Percentiles rank a stretch among this genome's conserved stretches.
Evolutionary conservation across 2,329 filamentous ascomycete species (phyloP).

Genomic region (Paecilomyces variotii): DNA sequence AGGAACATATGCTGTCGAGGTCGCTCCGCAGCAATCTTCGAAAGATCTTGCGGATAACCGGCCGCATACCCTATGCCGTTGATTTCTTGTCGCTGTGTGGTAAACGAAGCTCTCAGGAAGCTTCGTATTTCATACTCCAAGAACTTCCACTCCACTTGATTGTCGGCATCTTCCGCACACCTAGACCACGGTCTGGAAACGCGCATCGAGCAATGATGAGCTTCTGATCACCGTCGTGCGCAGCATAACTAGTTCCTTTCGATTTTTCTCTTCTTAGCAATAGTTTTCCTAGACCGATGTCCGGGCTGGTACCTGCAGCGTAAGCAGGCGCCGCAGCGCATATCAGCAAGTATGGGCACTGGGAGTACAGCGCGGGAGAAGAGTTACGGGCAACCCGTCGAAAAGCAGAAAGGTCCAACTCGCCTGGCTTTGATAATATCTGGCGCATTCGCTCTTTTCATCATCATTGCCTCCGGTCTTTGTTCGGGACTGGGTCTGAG

Average conservation of each 20-base stretch:
- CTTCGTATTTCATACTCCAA: neutral
- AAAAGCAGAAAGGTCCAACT: neutral
- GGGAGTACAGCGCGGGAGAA: neutral
- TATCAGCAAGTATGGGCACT: neutral
- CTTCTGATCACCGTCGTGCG: neutral
- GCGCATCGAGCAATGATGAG: neutral
- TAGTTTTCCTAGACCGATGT: neutral
- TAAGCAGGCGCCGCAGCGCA: neutral
- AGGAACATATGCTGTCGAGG: neutral
- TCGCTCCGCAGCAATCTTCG: neutral
- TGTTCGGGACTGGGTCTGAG: constrained; percentile 12
- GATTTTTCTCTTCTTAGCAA: neutral
- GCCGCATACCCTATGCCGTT: neutral
- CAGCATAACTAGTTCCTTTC: too few relatives aligned
- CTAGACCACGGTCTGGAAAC: neutral
- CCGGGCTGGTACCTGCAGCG: neutral
- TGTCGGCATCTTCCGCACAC: neutral
- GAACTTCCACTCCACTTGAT: neutral
- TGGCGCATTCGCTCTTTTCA: neutral
- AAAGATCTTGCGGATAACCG: neutral
- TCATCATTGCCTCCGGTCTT: constrained; percentile 9
- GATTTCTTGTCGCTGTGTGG: neutral
- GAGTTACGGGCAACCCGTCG: neutral
- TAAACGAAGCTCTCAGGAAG: neutral
- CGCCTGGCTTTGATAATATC: neutral